Evolutionary conservation across 345 rosid species (phyloP), one percentile per base, ranked within the genome.

Genomic region (Lepidium sativum): DNA sequence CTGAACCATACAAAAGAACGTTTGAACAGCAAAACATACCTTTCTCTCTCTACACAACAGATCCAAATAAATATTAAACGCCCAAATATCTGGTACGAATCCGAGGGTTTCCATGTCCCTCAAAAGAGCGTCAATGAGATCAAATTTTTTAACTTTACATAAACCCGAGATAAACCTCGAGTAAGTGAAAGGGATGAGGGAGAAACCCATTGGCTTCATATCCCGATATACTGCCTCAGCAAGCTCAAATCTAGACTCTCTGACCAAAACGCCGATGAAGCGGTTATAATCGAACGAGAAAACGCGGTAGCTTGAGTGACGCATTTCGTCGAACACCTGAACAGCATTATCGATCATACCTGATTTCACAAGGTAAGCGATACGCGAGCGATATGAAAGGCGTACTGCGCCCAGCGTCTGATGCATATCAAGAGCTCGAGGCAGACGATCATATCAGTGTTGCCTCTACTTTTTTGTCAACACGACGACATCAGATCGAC

Each of bases 141-240:
- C 54, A 69, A 88, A 72, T 66, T 84, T 78, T 65, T 77, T 82
- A 48, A 78, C 79, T 59, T 78, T 33, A 68, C 96, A 94, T 65
- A 94, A 82, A 68, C 88, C 82, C 43, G 96, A 89, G 70, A 94
- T 90, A 80, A 90, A 86, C 43, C 99, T 85, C 51, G 97, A 90
- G 83, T 88, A 86, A 64, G 99, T 94, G 77, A 88, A 86, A 12
- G 91, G 74, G 59, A 82, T 78, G 14, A 90, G 79, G n/a, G 95
- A 86, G 71, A 88, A 86, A 9, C 96, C 97, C 51, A 75, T 80
- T 5, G 84, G 79, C 49, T 63, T 67, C 92, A 94, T 80, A 62
- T 82, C 69, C 60, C 66, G 35, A 73, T 90, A 88, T 60, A 81
- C 69, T 34, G 73, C 80, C 48, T 83, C 84, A 32, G 92, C 99